Conservation (phyloP, 805 yeast species). For the Wickerhamiella bombiphila region DNA sequence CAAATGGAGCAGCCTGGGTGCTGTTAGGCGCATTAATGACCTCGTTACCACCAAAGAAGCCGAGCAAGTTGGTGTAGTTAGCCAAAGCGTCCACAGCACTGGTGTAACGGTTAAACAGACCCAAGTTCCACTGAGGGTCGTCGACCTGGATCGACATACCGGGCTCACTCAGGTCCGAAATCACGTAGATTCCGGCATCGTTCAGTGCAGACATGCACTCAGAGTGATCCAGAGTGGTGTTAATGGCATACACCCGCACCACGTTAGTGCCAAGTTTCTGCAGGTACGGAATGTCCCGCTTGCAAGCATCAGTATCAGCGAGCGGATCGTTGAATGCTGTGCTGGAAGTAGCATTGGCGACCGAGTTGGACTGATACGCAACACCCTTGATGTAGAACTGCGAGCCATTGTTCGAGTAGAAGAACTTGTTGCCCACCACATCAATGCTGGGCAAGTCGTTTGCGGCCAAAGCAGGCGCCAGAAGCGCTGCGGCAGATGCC, state of each 20-base stretch:
- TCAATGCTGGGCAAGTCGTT: constrained; percentile 37
- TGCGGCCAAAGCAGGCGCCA: constrained; percentile 18
- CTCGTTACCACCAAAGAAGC: constrained; percentile 97
- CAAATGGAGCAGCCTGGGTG: constrained; percentile 84
- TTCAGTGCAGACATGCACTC: constrained; percentile 59
- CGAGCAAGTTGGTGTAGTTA: constrained; percentile 66
- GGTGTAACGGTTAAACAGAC: constrained; percentile 61
- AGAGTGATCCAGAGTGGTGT: constrained; percentile 57
- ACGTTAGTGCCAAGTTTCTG: constrained; percentile 56
- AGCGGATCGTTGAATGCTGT: constrained; percentile 63
- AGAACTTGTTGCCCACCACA: constrained; percentile 62
- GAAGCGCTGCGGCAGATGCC: constrained; percentile 12
- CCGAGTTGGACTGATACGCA: constrained; percentile 61
- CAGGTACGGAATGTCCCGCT: constrained; percentile 72
- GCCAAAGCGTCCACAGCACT: constrained; percentile 68
- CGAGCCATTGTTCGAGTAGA: constrained; percentile 51
- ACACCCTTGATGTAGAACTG: constrained; percentile 82
- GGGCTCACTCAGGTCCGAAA: constrained; percentile 86
- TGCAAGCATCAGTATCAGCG: constrained; percentile 52
- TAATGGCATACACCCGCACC: constrained; percentile 74
- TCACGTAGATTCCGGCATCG: constrained; percentile 81
- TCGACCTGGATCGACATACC: constrained; percentile 60
- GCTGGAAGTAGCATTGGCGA: constrained; percentile 26
- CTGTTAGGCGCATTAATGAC: constrained; percentile 72
- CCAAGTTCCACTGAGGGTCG: constrained; percentile 63